Evolutionary conservation across 2,329 filamentous ascomycete species (phyloP), one percentile per base, ranked within the genome.

Genomic region (Exophiala viscosa): DNA sequence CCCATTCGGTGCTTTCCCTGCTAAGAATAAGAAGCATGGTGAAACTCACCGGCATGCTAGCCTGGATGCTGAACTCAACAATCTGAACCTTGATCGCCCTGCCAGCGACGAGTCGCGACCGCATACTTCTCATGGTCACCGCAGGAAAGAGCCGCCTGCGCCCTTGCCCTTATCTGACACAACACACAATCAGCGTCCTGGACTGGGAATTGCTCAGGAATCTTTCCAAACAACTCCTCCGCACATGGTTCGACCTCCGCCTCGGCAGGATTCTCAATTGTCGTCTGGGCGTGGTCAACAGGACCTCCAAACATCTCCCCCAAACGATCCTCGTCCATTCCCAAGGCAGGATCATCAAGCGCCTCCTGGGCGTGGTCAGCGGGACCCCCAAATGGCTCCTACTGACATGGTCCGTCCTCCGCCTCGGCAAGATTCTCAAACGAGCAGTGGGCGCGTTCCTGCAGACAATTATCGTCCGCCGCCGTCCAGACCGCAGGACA

Each of bases 1-100:
- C 58, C 76, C 76, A 2, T 79, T 79, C 50, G 76, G 76, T 20
- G 63, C 69, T 4, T 76, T 71, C 45, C 67, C 67, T 66, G 55
- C 70, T 61, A 42, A 49, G 59, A 28, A 28, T 28, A 41, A 63
- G 61, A 52, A 64, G 61, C 51, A 63, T 55, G 59, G 65, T 58
- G 57, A 69, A 63, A 65, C 72, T 66, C 77, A 67, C 62, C 39
- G 54, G 55, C 64, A 47, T 53, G 60, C 28, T 56, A 65, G 17
- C 62, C 62, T 54, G 55, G 60, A 51, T 47, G 59, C 43, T 51
- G 61, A 7, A 45, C 39, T 57, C 43, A 41, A 48, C 10, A 36
- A 45, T 38, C 14, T 58, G 17, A 49, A 39, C 35, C 18, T 46
- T 10, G 46, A 54, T 15, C 38, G 28, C 10, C 54, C 38, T 14